Evolutionary conservation across 768 basidiomycete species (phyloP).

Genomic region (Leucosporidium scottii): DNA sequence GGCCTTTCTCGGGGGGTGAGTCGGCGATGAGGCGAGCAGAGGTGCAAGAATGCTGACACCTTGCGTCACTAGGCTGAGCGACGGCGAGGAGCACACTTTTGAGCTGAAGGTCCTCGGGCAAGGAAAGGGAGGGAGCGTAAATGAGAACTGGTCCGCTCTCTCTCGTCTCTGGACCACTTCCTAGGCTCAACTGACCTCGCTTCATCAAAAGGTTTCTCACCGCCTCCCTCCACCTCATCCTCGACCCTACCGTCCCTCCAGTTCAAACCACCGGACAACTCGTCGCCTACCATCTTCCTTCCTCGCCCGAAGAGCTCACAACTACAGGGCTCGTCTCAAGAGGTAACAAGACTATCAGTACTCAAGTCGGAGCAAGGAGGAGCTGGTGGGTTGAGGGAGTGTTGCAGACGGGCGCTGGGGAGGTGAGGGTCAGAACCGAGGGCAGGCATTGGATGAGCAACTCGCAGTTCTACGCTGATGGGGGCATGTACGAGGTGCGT

Average conservation of each 20-base stretch:
- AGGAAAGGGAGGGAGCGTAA: not conserved
- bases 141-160: constrained; percentile 2
- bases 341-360: too few species aligned
- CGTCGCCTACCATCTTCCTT: not conserved
- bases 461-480: constrained; percentile 1
- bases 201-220: constrained; percentile 9
- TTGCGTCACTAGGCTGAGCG: not conserved
- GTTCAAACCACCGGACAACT: constrained; percentile 8
- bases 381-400: too few species aligned
- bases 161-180: too few species aligned
- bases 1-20: constrained; percentile 1
- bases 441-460: not conserved
- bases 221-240: constrained; percentile 6
- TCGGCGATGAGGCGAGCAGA: not conserved
- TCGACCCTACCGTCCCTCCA: constrained; percentile 4
- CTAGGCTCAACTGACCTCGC: fast-evolving
- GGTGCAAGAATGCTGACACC: not conserved
- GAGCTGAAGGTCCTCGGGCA: constrained; percentile 5
- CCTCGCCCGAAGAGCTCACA: too few species aligned
- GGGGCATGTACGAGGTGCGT: constrained; percentile 5
- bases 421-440: too few species aligned
- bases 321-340: too few species aligned
- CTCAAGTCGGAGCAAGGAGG: too few species aligned
- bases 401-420: too few species aligned
- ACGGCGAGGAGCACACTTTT: not conserved